A percentile compares a stretch with the other conserved stretches of the same genome.
These are phyloP conservation scores for Tulasnella sp. DNA, from an alignment of 768 basidiomycete genomes.

Conservation along the genomic window DNA sequence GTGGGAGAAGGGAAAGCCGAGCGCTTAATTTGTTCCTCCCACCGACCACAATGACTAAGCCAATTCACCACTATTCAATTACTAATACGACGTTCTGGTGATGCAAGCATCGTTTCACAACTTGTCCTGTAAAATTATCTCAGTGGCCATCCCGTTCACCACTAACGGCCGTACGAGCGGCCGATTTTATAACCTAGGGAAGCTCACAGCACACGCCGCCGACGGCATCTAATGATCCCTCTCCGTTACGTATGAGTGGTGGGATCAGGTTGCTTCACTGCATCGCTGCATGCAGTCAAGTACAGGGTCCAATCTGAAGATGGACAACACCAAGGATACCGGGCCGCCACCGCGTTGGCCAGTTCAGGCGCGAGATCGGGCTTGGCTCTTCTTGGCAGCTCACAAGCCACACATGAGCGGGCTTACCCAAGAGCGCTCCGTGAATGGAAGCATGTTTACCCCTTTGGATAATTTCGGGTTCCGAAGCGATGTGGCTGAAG, in stretches of 20 bases:
- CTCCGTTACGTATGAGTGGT: not conserved
- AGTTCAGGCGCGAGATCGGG: not conserved
- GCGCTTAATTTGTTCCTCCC: no score
- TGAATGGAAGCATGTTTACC: no score
- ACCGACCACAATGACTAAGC: no score
- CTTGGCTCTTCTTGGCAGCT: not conserved
- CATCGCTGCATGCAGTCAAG: not conserved
- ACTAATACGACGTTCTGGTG: no score
- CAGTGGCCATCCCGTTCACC: no score
- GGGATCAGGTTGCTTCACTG: not conserved
- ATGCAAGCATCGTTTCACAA: no score
- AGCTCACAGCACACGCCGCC: not conserved
- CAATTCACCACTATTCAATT: no score
- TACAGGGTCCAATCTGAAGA: not conserved
- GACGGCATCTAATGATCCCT: no score
- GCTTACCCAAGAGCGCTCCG: not conserved
- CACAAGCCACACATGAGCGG: not conserved
- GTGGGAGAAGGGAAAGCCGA: no score
- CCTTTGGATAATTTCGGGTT: not conserved
- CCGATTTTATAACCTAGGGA: not conserved
- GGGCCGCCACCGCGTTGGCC: not conserved
- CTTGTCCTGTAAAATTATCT: no score
- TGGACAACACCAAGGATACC: not conserved
- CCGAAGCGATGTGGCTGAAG: not conserved
- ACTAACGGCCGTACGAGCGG: not conserved